Conservation (phyloP, 441 rosid genomes). For the Eruca vesicaria region DNA sequence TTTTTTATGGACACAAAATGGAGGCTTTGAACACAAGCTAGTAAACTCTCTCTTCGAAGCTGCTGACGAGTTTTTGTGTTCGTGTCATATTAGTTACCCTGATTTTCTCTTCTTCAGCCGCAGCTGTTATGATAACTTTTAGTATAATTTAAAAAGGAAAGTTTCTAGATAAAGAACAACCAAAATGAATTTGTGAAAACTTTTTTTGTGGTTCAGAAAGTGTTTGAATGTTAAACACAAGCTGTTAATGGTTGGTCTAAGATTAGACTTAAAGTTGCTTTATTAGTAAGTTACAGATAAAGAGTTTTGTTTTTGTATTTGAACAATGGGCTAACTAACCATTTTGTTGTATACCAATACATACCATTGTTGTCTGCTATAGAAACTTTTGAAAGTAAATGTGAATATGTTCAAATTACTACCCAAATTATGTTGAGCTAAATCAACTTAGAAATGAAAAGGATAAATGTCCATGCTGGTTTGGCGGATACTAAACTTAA, state of each 20-base stretch:
- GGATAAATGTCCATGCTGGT: not conserved
- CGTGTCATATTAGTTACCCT: slow-evolving; percentile 59
- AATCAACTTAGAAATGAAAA: not conserved
- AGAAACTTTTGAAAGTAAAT: slow-evolving; percentile 1
- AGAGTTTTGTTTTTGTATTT: no score
- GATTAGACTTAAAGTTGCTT: no score
- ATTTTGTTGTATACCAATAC: slow-evolving; percentile 11
- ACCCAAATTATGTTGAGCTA: not conserved
- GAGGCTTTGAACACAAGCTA: slow-evolving; percentile 38
- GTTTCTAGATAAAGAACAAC: not conserved
- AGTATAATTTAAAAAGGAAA: not conserved
- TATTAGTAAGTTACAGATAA: no score
- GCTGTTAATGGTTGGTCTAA: slow-evolving; percentile 28
- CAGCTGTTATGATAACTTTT: slow-evolving; percentile 26
- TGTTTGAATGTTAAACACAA: slow-evolving; percentile 12
- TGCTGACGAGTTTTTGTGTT: slow-evolving; percentile 56
- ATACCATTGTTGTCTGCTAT: slow-evolving; percentile 9
- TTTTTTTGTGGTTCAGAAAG: not conserved
- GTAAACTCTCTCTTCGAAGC: slow-evolving; percentile 49
- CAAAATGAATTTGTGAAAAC: not conserved
- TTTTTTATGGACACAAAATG: slow-evolving; percentile 57
- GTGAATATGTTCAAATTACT: not conserved
- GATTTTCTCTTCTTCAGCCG: slow-evolving; percentile 71
- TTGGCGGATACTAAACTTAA: not conserved
- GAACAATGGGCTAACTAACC: no score